Evolutionary conservation across 2,329 filamentous ascomycete genomes (phyloP), one percentile per base, ranked within the genome.

Genomic region (Cercospora canescens): DNA sequence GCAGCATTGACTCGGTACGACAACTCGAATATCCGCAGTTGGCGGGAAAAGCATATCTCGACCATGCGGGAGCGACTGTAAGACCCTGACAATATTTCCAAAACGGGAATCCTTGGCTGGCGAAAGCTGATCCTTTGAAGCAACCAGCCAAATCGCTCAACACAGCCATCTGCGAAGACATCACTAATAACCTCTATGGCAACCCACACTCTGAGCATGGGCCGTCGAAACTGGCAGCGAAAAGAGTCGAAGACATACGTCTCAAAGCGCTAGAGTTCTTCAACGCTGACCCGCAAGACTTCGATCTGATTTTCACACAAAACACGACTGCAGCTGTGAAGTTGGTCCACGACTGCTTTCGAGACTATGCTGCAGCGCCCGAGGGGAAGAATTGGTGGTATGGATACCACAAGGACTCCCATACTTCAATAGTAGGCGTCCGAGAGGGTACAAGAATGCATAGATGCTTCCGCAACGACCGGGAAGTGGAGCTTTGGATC

Each of bases 271-370:
- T 97, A 30, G 83, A 83, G 3, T 92, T 96, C 73, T 93, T 97
- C 80, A 89, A 91, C 56, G 93, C 93, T 2, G 87, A 92, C 68
- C 92, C 93, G 1, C 84, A 88, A 14, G 85, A 92, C 3, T 97
- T 94, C 72, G 93, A 97, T 72, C 79, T 97, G 2, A 87, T 97
- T 1, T 97, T 97, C 76, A 92, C 95, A 28, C 88, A 93, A 34
- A 97, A 97, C 78, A 91, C 94, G 18, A 97, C 94, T 0, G 93
- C 93, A 1, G 93, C 89, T 6, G 89, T 96, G 72, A 97, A 97
- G 78, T 81, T 97, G 12, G 90, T 96, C 2, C 85, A 87, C 60
- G 94, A 97, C 65, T 88, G 88, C 6, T 86, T 97, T 73, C 83
- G 91, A 62, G 87, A 89, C 65, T 81, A 83, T 63, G 63, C 62